Evolutionary conservation across 108 stramenopile genomes (phyloP).

Genomic region (Cylindrotheca closterium): DNA sequence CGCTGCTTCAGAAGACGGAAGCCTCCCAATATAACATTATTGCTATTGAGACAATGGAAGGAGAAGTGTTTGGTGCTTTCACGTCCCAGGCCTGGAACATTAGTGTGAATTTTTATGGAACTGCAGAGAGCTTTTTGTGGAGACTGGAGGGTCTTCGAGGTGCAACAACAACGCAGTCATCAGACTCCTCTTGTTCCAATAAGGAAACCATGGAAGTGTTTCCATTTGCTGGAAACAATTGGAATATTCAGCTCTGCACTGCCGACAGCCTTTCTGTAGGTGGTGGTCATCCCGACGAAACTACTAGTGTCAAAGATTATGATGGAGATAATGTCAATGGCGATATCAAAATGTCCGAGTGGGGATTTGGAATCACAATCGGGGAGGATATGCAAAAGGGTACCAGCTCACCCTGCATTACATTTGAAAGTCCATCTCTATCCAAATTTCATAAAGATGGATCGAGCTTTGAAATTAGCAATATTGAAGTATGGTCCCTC

Average conservation of each 20-base stretch:
- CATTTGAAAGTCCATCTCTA: constrained; percentile 50
- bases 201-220: constrained; percentile 67
- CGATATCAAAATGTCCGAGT: constrained; percentile 28
- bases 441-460: constrained; percentile 22
- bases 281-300: constrained; percentile 40
- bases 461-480: constrained; percentile 42
- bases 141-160: constrained; percentile 40
- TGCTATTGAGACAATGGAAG: constrained; percentile 60
- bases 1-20: constrained; percentile 26
- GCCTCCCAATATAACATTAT: constrained; percentile 39
- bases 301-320: constrained; percentile 9
- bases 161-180: constrained; percentile 26
- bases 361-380: constrained; percentile 59
- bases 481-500: constrained; percentile 55
- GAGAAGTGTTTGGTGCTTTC: constrained; percentile 63
- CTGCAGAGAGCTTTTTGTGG: constrained; percentile 56
- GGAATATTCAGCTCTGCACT: constrained; percentile 58
- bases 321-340: constrained; percentile 9
- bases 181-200: constrained; percentile 46
- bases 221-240: constrained; percentile 52
- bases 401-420: constrained; percentile 41
- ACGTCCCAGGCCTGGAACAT: constrained; percentile 60
- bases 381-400: constrained; percentile 47
- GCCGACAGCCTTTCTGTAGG: constrained; percentile 55
- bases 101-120: constrained; percentile 58